A percentile compares a stretch with the other conserved stretches of the same genome.
These are phyloP conservation scores for Salicornia ramosissima DNA, from an alignment of 148 eudicot genomes.

Conservation along the genomic window DNA sequence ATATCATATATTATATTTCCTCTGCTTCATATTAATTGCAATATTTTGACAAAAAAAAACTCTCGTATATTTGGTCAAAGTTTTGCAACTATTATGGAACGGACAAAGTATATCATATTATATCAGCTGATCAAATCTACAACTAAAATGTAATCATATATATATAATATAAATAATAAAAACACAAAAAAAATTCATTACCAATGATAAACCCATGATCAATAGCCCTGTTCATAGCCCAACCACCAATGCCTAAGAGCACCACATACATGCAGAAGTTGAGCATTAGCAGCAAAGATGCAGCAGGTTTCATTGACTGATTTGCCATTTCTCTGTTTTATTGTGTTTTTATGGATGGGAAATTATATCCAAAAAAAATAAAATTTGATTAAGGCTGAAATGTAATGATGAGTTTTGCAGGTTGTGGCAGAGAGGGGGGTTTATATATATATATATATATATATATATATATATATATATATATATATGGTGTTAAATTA, in stretches of 20 bases:
- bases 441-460: too few species aligned
- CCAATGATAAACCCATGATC: constrained; percentile 80
- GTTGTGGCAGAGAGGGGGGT: constrained; percentile 20
- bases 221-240: constrained; percentile 65
- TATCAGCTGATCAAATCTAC: too few species aligned
- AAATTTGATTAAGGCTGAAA: background rate
- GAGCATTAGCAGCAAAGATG: constrained; percentile 55
- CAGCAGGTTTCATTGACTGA: constrained; percentile 41
- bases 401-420: constrained; percentile 20
- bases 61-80: too few species aligned
- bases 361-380: background rate
- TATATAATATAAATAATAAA: too few species aligned
- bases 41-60: too few species aligned
- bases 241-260: constrained; percentile 68
- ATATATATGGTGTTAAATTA: constrained; percentile 14
- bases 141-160: too few species aligned
- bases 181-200: constrained; percentile 27
- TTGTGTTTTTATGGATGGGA: background rate
- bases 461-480: too few species aligned
- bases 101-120: too few species aligned
- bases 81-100: too few species aligned
- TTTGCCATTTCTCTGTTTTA: constrained; percentile 39
- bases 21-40: too few species aligned
- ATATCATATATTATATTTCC: too few species aligned
- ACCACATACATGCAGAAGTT: constrained; percentile 84